These are phyloP conservation scores for Hypoxylon sp. DNA, from an alignment of 2,329 filamentous ascomycete genomes.

Conservation along the genomic window DNA sequence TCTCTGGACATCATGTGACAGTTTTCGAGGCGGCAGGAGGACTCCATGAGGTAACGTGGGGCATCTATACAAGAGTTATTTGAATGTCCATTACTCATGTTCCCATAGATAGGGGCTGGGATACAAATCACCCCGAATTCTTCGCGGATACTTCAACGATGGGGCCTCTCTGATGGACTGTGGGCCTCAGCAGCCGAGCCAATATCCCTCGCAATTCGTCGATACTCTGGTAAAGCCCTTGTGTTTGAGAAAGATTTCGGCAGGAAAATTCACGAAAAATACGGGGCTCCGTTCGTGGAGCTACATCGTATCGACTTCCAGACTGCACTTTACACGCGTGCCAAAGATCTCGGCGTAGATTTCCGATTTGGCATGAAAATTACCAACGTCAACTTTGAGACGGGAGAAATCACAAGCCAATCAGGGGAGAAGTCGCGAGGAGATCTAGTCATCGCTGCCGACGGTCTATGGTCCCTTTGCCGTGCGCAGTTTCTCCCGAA, in stretches of 20 bases:
- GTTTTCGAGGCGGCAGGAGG: constrained; percentile 60
- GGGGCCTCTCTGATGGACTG: constrained; percentile 64
- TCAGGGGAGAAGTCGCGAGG: constrained; percentile 59
- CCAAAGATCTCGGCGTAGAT: constrained; percentile 66
- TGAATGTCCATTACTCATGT: constrained; percentile 1
- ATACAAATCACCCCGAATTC: constrained; percentile 68
- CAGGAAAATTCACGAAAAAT: constrained; percentile 67
- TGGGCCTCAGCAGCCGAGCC: constrained; percentile 60
- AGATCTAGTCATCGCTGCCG: constrained; percentile 74
- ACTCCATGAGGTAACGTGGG: constrained; percentile 56
- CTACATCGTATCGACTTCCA: constrained; percentile 76
- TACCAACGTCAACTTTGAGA: constrained; percentile 63
- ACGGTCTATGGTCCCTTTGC: constrained; percentile 74
- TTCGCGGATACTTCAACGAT: constrained; percentile 65
- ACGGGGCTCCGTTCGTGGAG: constrained; percentile 70
- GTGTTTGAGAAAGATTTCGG: constrained; percentile 68
- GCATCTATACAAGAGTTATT: background rate
- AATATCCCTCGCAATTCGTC: constrained; percentile 64
- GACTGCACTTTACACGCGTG: constrained; percentile 65
- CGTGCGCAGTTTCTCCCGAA: constrained; percentile 64
- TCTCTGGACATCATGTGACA: constrained; percentile 59
- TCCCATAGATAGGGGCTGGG: constrained; percentile 64
- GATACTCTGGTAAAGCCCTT: constrained; percentile 66
- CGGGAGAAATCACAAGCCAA: constrained; percentile 58
- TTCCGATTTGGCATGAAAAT: constrained; percentile 66